A percentile compares a stretch with the other conserved stretches of the same genome.
Conservation (phyloP, 169 alveolate species). For the Eimeria tenella region DNA sequence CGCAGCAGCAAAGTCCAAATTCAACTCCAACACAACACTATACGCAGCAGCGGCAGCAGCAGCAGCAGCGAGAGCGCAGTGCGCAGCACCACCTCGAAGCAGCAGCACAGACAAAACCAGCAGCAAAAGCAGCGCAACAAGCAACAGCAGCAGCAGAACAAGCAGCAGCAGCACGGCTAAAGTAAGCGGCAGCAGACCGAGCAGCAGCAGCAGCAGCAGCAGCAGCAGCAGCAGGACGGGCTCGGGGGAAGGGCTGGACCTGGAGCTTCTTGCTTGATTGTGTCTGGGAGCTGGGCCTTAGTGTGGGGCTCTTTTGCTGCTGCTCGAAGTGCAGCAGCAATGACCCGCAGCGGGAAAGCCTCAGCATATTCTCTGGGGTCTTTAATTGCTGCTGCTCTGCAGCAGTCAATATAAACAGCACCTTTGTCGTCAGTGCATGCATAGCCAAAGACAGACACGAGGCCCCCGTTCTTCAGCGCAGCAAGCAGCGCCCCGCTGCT, state of each 20-base stretch:
- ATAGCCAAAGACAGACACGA: background rate
- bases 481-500: background rate
- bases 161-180: constrained; percentile 10
- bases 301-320: background rate
- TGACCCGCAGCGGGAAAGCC: background rate
- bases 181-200: background rate
- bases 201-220: constrained; percentile 7
- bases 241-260: background rate
- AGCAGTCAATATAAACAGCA: background rate
- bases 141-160: background rate
- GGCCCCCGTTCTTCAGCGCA: background rate
- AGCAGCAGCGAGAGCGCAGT: background rate
- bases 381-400: background rate
- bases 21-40: background rate
- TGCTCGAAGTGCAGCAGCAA: background rate
- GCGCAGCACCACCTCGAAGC: background rate
- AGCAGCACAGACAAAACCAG: background rate
- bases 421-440: constrained; percentile 25
- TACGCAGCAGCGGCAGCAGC: background rate
- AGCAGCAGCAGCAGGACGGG: constrained; percentile 8
- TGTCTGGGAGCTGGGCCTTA: background rate
- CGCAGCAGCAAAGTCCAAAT: background rate
- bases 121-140: background rate
- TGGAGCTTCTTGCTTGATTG: background rate
- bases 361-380: background rate